Evolutionary conservation across 176 grass and related monocot genomes (phyloP), one percentile per base, ranked within the genome.

Genomic region (Triticum dicoccoides): DNA sequence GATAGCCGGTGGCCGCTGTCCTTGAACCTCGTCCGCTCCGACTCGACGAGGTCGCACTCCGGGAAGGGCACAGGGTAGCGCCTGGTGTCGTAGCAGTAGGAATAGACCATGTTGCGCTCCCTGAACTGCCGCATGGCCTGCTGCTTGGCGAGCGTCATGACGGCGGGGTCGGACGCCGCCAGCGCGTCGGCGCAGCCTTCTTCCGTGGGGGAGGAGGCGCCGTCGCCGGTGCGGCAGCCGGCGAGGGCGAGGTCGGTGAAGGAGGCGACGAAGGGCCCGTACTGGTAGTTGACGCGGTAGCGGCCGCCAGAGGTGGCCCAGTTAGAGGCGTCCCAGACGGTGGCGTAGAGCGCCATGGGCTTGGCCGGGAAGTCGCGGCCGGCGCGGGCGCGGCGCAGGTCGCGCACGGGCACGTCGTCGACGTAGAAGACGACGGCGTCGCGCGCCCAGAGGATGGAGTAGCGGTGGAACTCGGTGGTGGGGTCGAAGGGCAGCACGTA

Each of bases 321-420:
- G 25, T 18, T 88, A 17, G 96, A 98, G 13, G 88, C 96, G 66
- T 98, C 96, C 96, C 93, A 98, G 44, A 98, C 86, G 83, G 96
- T 98, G 62, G 93, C 93, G 58, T 98, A 98, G 6, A 95, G 86
- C 1, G 93, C 84, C 96, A 95, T 98, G 52, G 96, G 93, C 88
- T 98, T 98, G 38, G 91, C 83, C 3, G 96, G 96, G 88, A 95
- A 98, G 83, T 95, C 91, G 1, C 71, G 88, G 73, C 86, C 91
- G 90, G 93, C 34, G 76, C 89, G 9, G 63, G 30, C 5, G 3
- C 84, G 91, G 23, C 79, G 82, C 14, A 98, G 91, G 87, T 95
- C 88, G 56, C 96, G 83, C 35, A 95, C 86, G 20, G 96, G 96
- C 2, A 80, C 80, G 87, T 98, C 91, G 80, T 98, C 96, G 0